Percentiles rank a stretch among this genome's conserved stretches.
These are phyloP conservation scores for Ophiostoma tasmaniense DNA, from an alignment of 2,329 filamentous ascomycete genomes.

Conservation along the genomic window DNA sequence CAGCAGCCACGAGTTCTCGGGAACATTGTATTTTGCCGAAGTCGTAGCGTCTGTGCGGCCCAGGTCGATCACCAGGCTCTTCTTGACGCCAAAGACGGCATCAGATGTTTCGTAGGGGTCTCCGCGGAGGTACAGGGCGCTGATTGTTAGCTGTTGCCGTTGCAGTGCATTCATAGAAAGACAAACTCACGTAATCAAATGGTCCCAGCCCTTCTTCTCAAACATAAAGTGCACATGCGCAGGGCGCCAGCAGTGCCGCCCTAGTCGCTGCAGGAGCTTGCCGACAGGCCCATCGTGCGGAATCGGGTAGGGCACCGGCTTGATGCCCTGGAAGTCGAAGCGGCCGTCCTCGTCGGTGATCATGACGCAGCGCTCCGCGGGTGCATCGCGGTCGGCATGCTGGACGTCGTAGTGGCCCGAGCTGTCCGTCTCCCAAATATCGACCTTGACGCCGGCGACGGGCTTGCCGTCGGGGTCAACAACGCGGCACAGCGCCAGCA, in stretches of 20 bases:
- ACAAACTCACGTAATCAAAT: conserved; percentile 65
- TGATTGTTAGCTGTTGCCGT: conserved; percentile 26
- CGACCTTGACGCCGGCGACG: conserved; percentile 58
- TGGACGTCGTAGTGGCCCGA: conserved; percentile 79
- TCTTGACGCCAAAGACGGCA: conserved; percentile 80
- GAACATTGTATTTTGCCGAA: conserved; percentile 53
- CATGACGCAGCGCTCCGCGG: conserved; percentile 63
- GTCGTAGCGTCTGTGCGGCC: conserved; percentile 43
- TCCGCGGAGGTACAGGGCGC: conserved; percentile 66
- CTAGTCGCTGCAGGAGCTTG: conserved; percentile 53
- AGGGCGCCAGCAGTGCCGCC: conserved; percentile 70
- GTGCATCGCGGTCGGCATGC: conserved; percentile 52
- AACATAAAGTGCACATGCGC: conserved; percentile 88
- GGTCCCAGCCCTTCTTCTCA: conserved; percentile 67
- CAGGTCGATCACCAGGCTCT: conserved; percentile 62
- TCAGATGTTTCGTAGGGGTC: conserved; percentile 78
- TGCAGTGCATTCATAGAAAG: neutral
- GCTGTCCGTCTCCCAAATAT: conserved; percentile 79
- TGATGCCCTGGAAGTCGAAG: conserved; percentile 81
- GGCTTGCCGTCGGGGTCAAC: conserved; percentile 56
- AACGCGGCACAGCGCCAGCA: conserved; percentile 66
- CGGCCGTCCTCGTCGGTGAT: conserved; percentile 58
- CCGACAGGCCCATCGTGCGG: conserved; percentile 79
- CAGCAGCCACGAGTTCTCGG: conserved; percentile 54
- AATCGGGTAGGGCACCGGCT: conserved; percentile 78